Evolutionary conservation across 306 rosid genomes (phyloP), one percentile per base, ranked within the genome.

Genomic region (Castanospermum australe): DNA sequence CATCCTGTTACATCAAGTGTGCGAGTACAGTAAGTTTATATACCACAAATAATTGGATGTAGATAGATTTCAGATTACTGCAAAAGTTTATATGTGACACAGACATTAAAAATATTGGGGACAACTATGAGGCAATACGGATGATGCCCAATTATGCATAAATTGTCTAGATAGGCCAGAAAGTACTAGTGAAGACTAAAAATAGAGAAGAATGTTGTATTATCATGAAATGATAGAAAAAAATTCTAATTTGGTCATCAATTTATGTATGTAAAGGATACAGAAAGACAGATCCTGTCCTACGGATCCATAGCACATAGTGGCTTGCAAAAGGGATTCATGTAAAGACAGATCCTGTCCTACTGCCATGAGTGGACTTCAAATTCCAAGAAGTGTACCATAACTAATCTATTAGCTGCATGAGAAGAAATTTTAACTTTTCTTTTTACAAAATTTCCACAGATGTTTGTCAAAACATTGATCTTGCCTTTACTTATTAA

Each of bases 1-100:
- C 97, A 91, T 75, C 98, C 98, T 91, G 72, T 82, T 39, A 30
- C 50, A 72, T 52, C 64, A 71, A 55, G 38, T 30, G 56, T 39
- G 25, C 33, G 6, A 75, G 32, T 8, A 44, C 32, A 51, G 13
- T 32, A 75, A 57, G 56, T 67, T 67, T n/a, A 47, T 79, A 57
- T 33, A 12, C 41, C 65, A 15, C 75, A 54, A 20, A 42, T 0
- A 14, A 55, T 63, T 77, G 39, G 57, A 51, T 54, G 67, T 45
- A 14, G 22, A 22, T 18, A 64, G 17, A n/a, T 33, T 48, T 39
- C 61, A 39, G 52, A 82, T 76, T 33, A 52, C 8, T 61, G 73
- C 36, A 42, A 21, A 32, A 47, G 28, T 39, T 50, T 36, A 22
- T 47, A n/a, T 6, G n/a, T 21, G 54, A 79, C 13, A 21, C 22